Conservation (phyloP, 306 rosid species). For the Prosopis cineraria region DNA sequence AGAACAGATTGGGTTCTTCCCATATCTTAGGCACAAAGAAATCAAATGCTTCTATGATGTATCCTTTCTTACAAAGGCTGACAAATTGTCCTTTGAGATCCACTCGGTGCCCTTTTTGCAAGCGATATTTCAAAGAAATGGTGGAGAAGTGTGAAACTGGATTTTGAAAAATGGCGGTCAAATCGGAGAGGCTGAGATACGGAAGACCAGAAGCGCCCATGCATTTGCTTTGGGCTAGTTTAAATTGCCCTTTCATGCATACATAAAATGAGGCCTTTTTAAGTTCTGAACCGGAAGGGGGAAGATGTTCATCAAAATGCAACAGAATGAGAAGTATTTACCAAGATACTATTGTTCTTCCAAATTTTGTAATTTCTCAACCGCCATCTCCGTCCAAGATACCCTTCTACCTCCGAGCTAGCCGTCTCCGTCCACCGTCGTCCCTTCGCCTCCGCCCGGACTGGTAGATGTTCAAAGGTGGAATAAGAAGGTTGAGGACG, state of each 20-base stretch:
- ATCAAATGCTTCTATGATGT: conserved; percentile 59
- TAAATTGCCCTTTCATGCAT: neutral
- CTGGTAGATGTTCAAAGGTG: no score
- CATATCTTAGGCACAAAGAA: conserved; percentile 54
- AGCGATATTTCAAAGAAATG: conserved; percentile 32
- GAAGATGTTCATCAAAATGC: neutral
- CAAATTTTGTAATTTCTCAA: neutral
- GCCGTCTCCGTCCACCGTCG: no score
- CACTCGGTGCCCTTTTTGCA: conserved; percentile 23
- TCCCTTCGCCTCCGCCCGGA: no score
- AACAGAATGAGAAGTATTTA: neutral
- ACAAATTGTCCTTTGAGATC: conserved; percentile 39
- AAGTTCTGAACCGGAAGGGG: neutral
- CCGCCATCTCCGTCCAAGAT: neutral
- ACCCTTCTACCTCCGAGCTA: neutral
- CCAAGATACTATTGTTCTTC: neutral
- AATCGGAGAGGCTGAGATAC: conserved; percentile 34
- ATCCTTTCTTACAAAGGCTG: conserved; percentile 60
- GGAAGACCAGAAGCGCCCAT: conserved; percentile 53
- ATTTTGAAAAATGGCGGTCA: conserved; percentile 26
- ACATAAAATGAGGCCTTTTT: neutral
- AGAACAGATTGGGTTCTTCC: conserved; percentile 69
- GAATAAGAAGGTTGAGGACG: no score
- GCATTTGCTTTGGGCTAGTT: conserved; percentile 1
- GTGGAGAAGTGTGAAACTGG: conserved; percentile 43